A percentile compares a stretch with the other conserved stretches of the same genome.
Evolutionary conservation across 2,329 filamentous ascomycete genomes (phyloP).

Genomic region (Harringtonia lauricola): DNA sequence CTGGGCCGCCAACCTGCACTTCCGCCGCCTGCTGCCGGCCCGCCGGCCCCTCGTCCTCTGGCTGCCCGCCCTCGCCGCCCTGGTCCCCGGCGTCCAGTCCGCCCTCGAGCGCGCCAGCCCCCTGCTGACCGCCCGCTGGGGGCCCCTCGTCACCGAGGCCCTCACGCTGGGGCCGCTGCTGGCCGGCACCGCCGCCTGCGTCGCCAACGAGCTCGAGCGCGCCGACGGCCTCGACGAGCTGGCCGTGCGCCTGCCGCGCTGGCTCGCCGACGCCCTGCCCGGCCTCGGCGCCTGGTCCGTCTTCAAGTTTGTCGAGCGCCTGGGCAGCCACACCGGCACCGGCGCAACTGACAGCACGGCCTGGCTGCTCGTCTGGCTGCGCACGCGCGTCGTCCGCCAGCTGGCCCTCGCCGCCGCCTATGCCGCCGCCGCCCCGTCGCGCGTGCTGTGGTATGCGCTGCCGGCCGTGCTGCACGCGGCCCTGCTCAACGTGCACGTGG

Average conservation of each 20-base stretch:
- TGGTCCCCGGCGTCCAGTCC: slow-evolving; percentile 63
- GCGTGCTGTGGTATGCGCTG: slow-evolving; percentile 52
- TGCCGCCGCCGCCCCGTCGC: slow-evolving; percentile 56
- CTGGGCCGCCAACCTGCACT: slow-evolving; percentile 54
- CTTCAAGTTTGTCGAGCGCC: slow-evolving; percentile 41
- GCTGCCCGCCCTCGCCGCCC: slow-evolving; percentile 63
- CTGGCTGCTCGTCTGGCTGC: not conserved
- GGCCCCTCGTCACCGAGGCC: slow-evolving; percentile 64
- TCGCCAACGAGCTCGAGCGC: slow-evolving; percentile 53
- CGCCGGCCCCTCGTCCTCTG: slow-evolving; percentile 34
- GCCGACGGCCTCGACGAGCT: slow-evolving; percentile 31
- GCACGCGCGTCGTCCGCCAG: slow-evolving; percentile 61
- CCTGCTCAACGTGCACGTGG: slow-evolving; percentile 63
- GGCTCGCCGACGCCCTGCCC: slow-evolving; percentile 51
- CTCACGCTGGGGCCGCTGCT: slow-evolving; percentile 62
- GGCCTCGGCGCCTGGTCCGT: slow-evolving; percentile 56
- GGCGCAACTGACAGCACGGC: slow-evolving; percentile 46
- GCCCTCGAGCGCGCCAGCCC: slow-evolving; percentile 58
- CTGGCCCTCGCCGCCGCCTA: slow-evolving; percentile 55
- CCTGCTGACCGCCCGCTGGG: slow-evolving; percentile 54
- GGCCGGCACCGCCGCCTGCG: slow-evolving; percentile 50
- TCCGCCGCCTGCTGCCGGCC: slow-evolving; percentile 35
- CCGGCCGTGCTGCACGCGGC: slow-evolving; percentile 65
- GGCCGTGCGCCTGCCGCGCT: slow-evolving; percentile 39
- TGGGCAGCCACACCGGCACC: slow-evolving; percentile 28